These are phyloP conservation scores for Earliella scabrosa DNA, from an alignment of 1,284 basidiomycete genomes.

Conservation along the genomic window DNA sequence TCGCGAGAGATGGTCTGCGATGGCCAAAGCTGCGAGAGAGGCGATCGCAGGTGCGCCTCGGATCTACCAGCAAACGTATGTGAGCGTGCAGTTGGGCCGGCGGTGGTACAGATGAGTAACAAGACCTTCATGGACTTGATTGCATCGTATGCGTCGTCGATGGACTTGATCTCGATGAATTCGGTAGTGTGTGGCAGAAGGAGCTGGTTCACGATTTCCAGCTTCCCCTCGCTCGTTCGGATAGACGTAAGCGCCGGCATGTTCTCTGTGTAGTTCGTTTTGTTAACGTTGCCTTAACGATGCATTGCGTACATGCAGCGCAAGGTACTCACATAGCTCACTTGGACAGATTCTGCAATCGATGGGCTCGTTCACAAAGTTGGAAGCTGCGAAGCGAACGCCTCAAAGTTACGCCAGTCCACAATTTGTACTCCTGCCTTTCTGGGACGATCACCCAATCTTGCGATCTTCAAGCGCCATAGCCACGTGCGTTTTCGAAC, in stretches of 20 bases:
- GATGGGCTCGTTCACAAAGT: too few relatives aligned
- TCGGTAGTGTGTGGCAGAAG: constrained; percentile 81
- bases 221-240: constrained; percentile 61
- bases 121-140: constrained; percentile 96
- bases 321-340: too few relatives aligned
- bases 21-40: constrained; percentile 82
- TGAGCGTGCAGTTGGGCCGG: constrained; percentile 1
- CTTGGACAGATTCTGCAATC: too few relatives aligned
- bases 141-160: constrained; percentile 86
- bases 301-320: neutral
- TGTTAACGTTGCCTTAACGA: neutral
- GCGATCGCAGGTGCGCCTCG: constrained; percentile 95
- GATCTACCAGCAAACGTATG: constrained; percentile 52
- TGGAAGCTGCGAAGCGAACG: too few relatives aligned
- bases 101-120: too few relatives aligned
- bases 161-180: constrained; percentile 71
- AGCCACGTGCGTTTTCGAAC: constrained; percentile 17
- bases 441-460: constrained; percentile 19
- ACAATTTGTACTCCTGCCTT: constrained; percentile 17
- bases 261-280: neutral
- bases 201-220: constrained; percentile 88
- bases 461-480: constrained; percentile 13
- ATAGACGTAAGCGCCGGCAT: constrained; percentile 59
- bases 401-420: too few relatives aligned
- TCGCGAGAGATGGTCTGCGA: constrained; percentile 65